Base-by-base conservation (phyloP, 2,329 filamentous ascomycete genomes). In the Anisogramma anomala region DNA sequence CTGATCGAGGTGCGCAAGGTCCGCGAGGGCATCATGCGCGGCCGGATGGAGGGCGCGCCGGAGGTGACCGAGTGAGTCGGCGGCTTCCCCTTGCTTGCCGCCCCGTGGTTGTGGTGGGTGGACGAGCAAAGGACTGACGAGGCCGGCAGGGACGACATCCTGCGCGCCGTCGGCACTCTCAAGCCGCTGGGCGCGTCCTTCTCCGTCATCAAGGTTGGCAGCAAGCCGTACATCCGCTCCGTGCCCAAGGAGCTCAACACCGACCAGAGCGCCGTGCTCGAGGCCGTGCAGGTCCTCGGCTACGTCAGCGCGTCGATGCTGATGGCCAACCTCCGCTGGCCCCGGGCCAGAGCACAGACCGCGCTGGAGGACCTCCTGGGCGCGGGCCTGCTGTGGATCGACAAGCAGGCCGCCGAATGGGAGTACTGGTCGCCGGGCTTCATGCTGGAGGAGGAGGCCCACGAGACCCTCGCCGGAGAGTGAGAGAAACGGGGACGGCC, bases 171-270 rank as follows among this genome's bases (percentile, higher is more conserved):
- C 5, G 82, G 82, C 47, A 88, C 86, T 10, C 73, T 98, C 18
- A 77, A 82, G 52, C 91, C 91, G 0, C 74, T 98, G 2, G 88
- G 88, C 0, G 86, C 84, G 1, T 85, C 87, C 14, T 95, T 94
- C 62, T 82, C 79, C 19, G 80, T 94, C 43, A 72, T 94, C 49
- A 78, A 72, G 41, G 84, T 98, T 46, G 91, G 91, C 6, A 78
- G 78, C 49, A 84, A 83, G 55, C 76, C 83, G 47, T 91, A 94
- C 62, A 89, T 98, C 41, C 77, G 91, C 20, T 94, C 86, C 3
- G 80, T 98, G 30, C 91, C 91, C 1, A 91, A 93, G 59, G 91
- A 98, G 63, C 72, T 98, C 48, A 95, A 94, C 58, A 88, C 78
- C 11, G 91, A 98, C 58, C 91, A 98, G 66, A 84, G 84, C 36